A percentile compares a stretch with the other conserved stretches of the same genome.
Evolutionary conservation across 2,329 filamentous ascomycete species (phyloP).

Genomic region (Chrysoporthe puriensis): DNA sequence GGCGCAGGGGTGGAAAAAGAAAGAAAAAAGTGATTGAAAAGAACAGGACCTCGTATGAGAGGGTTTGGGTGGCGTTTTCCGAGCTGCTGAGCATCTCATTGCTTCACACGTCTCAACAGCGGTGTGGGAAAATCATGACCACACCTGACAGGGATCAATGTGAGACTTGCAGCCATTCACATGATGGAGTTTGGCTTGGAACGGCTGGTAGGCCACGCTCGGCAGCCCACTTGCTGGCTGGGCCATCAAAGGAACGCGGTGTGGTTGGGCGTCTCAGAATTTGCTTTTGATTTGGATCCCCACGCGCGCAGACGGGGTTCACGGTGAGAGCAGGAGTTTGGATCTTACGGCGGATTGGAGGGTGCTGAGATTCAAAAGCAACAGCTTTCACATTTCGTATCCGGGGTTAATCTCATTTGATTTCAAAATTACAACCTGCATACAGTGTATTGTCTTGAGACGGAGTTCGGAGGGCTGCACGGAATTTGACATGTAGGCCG

Average conservation of each 20-base stretch:
- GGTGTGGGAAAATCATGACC: slow-evolving; percentile 21
- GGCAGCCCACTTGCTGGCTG: slow-evolving; percentile 23
- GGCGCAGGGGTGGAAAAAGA: neutral
- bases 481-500: neutral
- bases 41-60: neutral
- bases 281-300: slow-evolving; percentile 7
- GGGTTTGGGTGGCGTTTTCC: neutral
- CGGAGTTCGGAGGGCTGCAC: neutral
- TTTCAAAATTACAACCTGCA: too few species aligned
- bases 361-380: neutral
- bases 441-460: neutral
- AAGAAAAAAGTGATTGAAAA: neutral
- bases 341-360: slow-evolving; percentile 3
- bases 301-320: neutral
- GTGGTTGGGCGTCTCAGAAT: slow-evolving; percentile 6
- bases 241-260: slow-evolving; percentile 2
- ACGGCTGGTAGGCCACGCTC: slow-evolving; percentile 20
- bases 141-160: slow-evolving; percentile 1
- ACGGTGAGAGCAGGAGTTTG: neutral
- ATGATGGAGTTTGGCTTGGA: slow-evolving; percentile 11
- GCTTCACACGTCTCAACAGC: neutral
- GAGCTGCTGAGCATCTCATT: neutral
- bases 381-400: neutral
- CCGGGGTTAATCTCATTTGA: neutral
- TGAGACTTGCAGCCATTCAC: slow-evolving; percentile 5